These are phyloP conservation scores for Apiosordaria backusii DNA, from an alignment of 495 filamentous ascomycete genomes.

Conservation along the genomic window DNA sequence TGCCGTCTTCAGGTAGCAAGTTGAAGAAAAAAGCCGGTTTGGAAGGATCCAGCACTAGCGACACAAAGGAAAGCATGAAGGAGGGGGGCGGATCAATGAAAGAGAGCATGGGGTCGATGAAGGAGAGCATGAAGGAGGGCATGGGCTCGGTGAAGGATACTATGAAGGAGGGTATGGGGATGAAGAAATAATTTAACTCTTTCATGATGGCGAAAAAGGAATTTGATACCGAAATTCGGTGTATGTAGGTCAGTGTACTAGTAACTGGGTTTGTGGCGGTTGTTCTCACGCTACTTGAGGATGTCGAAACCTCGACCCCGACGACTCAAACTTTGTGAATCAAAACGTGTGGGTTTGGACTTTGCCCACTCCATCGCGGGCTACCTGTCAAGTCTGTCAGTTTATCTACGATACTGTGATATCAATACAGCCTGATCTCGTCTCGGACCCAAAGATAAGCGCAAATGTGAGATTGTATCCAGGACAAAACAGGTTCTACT, in stretches of 20 bases:
- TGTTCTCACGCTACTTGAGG: background rate
- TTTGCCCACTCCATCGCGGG: background rate
- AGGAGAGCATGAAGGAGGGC: constrained; percentile 14
- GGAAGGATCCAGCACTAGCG: constrained; percentile 6
- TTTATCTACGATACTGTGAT: background rate
- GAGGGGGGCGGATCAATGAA: background rate
- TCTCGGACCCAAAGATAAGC: background rate
- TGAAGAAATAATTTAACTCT: constrained; percentile 24
- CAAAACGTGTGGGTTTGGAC: background rate
- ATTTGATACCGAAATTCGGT: no score
- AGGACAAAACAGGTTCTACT: background rate
- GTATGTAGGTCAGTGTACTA: no score
- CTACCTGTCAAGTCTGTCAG: background rate
- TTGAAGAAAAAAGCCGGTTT: constrained; percentile 14
- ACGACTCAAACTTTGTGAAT: background rate
- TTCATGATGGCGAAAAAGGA: no score
- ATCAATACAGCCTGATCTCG: background rate
- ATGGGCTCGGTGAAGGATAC: constrained; percentile 24
- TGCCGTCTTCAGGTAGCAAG: background rate
- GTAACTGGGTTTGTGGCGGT: no score
- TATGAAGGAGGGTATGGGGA: constrained; percentile 27
- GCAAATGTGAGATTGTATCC: background rate
- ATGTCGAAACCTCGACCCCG: background rate
- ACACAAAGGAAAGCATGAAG: constrained; percentile 5
- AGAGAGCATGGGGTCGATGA: constrained; percentile 13